Evolutionary conservation across 208 protist species (phyloP), one percentile per base, ranked within the genome.

Genomic region (Leishmania major): DNA sequence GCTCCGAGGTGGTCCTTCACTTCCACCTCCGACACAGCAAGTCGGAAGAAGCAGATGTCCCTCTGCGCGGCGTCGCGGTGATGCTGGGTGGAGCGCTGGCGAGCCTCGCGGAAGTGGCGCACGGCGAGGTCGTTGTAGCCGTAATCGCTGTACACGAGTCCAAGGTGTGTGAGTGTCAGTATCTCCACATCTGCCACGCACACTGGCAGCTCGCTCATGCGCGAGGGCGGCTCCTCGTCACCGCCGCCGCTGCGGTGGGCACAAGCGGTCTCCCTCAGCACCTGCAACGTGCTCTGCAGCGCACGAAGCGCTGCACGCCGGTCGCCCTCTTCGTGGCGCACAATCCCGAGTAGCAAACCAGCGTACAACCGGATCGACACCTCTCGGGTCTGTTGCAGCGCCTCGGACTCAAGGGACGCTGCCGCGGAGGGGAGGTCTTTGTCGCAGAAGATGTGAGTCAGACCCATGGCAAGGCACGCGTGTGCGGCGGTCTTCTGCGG

Each of bases 111-210:
- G 74, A 98, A 97, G 69, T 90, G 92, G 55, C 91, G 87, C 22
- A 91, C 84, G 19, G 96, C 95, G 35, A 94, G 80, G 74, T 96
- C 93, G 67, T 88, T 86, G 82, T 96, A 97, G 22, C 92, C 83
- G 22, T 96, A 76, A 22, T 92, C 88, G 47, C 73, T 77, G 80
- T 97, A 97, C 1, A 92, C 94, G 3, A 98, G 85, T 6, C 95
- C 94, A 22, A 94, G 77, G 72, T 84, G 89, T 66, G 97, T 92
- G 49, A 95, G 83, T 47, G 89, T 76, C n/a, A 90, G 79, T 6
- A 78, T 45, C 79, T 96, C 92, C 43, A 73, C 66, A 45, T 86
- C 78, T 1, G 78, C 31, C 0, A 79, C 70, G 25, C 88, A 66
- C 17, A 92, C 57, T 11, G 96, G 76, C 35, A 35, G 25, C 25